These are phyloP conservation scores for Rhinocladiella mackenziei DNA, from an alignment of 2,329 filamentous ascomycete species.

Conservation along the genomic window DNA sequence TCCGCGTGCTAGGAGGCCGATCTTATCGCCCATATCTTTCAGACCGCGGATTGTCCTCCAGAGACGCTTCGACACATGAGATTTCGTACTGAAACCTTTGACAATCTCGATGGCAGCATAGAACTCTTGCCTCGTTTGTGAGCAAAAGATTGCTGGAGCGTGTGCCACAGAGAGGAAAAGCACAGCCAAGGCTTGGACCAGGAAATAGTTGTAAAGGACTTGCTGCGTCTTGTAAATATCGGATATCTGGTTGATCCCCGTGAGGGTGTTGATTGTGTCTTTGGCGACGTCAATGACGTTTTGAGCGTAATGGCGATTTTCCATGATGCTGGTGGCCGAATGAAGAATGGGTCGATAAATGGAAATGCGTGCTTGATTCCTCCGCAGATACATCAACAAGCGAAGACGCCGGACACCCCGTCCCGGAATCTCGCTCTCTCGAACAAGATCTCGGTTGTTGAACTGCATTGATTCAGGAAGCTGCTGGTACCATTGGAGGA, in stretches of 20 bases:
- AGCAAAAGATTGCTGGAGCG: slow-evolving; percentile 58
- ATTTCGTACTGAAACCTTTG: slow-evolving; percentile 58
- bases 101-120: slow-evolving; percentile 64
- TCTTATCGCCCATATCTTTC: slow-evolving; percentile 59
- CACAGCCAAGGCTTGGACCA: slow-evolving; percentile 60
- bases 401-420: slow-evolving; percentile 66
- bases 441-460: slow-evolving; percentile 46
- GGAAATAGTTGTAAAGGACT: slow-evolving; percentile 64
- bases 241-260: slow-evolving; percentile 57
- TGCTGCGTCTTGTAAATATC: slow-evolving; percentile 63
- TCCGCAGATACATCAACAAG: slow-evolving; percentile 77
- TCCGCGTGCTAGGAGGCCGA: slow-evolving; percentile 48
- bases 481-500: slow-evolving; percentile 79
- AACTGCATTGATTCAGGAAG: slow-evolving; percentile 64
- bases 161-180: slow-evolving; percentile 63
- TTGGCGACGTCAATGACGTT: slow-evolving; percentile 63
- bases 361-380: slow-evolving; percentile 86
- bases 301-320: slow-evolving; percentile 68
- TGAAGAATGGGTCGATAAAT: slow-evolving; percentile 86
- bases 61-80: slow-evolving; percentile 57
- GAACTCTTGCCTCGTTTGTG: slow-evolving; percentile 61
- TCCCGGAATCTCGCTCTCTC: slow-evolving; percentile 45
- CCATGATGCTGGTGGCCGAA: slow-evolving; percentile 75
- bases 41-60: slow-evolving; percentile 63
- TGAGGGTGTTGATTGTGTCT: slow-evolving; percentile 60